Conservation (phyloP, 352 stramenopile species). For the Globisporangium cystogenes region DNA sequence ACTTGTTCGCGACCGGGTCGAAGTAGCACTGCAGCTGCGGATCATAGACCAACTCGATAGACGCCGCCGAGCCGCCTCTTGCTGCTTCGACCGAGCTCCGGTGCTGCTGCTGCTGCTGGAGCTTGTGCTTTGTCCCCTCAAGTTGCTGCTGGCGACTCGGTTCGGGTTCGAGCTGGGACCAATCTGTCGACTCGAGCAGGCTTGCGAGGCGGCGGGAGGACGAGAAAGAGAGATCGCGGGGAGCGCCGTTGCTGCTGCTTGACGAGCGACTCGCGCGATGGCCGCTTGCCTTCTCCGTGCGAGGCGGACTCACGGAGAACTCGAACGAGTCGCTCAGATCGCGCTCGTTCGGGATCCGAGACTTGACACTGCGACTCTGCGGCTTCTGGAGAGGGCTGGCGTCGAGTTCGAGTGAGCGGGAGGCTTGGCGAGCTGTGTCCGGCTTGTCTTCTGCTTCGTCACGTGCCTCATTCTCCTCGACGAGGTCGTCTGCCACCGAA, state of each 20-base stretch:
- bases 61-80: not conserved
- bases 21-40: conserved; percentile 82
- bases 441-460: not conserved
- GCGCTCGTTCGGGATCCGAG: not conserved
- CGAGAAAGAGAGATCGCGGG: conserved; percentile 19
- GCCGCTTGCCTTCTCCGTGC: not conserved
- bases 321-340: not conserved
- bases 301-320: conserved; percentile 6
- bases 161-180: conserved; percentile 14
- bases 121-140: conserved; percentile 4
- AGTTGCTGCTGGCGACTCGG: not conserved
- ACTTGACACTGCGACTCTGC: not conserved
- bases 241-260: not conserved
- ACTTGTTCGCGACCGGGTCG: conserved; percentile 77
- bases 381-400: not conserved
- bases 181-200: conserved; percentile 70
- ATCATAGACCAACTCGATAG: conserved; percentile 81
- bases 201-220: conserved; percentile 40
- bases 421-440: not conserved
- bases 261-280: not conserved
- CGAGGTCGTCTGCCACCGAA: conserved; percentile 23
- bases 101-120: not conserved
- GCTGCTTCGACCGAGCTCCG: not conserved
- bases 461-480: conserved; percentile 15
- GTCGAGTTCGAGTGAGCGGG: not conserved